Percentiles rank a stretch among this genome's conserved stretches.
Conservation (phyloP, 2,329 filamentous ascomycete genomes). For the Tolypocladium tropicale region DNA sequence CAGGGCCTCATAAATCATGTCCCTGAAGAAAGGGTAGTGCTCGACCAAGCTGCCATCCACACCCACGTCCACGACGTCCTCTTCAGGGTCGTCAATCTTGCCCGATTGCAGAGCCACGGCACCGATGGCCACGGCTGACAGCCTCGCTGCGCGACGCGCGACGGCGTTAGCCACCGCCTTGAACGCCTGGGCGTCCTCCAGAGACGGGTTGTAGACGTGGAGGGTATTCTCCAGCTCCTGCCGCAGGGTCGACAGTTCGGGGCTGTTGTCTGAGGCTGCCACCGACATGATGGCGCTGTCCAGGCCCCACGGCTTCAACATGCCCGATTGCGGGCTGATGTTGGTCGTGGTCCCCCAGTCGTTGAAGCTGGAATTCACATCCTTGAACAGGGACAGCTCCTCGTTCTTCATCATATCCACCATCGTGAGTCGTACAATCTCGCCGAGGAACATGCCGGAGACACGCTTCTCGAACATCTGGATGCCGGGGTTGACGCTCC, state of each 20-base stretch:
- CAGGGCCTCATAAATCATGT: slow-evolving; percentile 77
- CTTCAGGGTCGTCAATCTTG: slow-evolving; percentile 51
- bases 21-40: slow-evolving; percentile 88
- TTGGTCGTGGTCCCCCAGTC: slow-evolving; percentile 59
- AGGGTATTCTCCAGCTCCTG: slow-evolving; percentile 70
- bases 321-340: slow-evolving; percentile 52
- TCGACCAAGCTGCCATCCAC: slow-evolving; percentile 93
- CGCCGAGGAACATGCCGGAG: slow-evolving; percentile 95
- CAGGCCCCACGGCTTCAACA: slow-evolving; percentile 78
- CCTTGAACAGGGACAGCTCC: slow-evolving; percentile 61
- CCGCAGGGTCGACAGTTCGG: slow-evolving; percentile 62
- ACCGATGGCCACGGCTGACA: slow-evolving; percentile 79
- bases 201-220: slow-evolving; percentile 62
- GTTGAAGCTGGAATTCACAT: slow-evolving; percentile 62
- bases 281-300: slow-evolving; percentile 87
- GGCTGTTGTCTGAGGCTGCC: slow-evolving; percentile 69
- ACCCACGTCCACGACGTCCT: slow-evolving; percentile 76
- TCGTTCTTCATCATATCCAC: slow-evolving; percentile 62
- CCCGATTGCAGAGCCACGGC: slow-evolving; percentile 76
- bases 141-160: slow-evolving; percentile 75
- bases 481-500: slow-evolving; percentile 81
- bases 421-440: slow-evolving; percentile 74
- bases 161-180: slow-evolving; percentile 75
- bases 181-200: slow-evolving; percentile 81
- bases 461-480: slow-evolving; percentile 99